Conservation (phyloP, 2,329 filamentous ascomycete genomes). For the Xylariales sp. region DNA sequence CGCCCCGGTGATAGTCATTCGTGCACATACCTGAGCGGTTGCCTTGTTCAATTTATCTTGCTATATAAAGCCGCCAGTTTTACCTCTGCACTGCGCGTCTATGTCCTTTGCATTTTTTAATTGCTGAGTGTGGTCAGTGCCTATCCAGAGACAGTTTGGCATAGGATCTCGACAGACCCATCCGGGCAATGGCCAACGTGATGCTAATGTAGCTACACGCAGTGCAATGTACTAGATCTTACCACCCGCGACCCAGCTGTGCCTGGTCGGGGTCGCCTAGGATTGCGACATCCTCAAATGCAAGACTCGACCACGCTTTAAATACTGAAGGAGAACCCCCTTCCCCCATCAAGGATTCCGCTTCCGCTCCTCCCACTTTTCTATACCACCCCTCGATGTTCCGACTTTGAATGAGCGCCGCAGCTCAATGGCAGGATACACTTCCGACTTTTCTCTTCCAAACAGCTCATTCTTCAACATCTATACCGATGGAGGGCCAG, state of each 20-base stretch:
- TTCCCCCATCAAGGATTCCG: constrained; percentile 4
- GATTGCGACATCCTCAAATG: constrained; percentile 6
- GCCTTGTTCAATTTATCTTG: constrained; percentile 19
- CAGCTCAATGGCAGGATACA: constrained; percentile 48
- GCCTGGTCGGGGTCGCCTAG: constrained; percentile 23
- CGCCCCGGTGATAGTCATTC: constrained; percentile 19
- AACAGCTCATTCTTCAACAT: constrained; percentile 50
- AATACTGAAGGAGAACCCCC: constrained; percentile 3
- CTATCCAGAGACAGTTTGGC: constrained; percentile 12
- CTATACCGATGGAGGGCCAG: constrained; percentile 41
- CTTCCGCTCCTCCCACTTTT: constrained; percentile 11
- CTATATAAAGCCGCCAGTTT: constrained; percentile 14
- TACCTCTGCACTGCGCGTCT: constrained; percentile 4
- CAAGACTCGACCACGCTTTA: too few relatives aligned
- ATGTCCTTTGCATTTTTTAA: constrained; percentile 4
- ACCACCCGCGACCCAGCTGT: constrained; percentile 24
- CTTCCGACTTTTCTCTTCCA: constrained; percentile 39
- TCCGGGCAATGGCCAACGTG: too few relatives aligned
- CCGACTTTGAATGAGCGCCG: constrained; percentile 23
- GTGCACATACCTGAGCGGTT: too few relatives aligned
- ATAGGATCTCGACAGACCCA: constrained; percentile 8
- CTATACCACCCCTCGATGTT: constrained; percentile 19
- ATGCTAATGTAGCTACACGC: too few relatives aligned
- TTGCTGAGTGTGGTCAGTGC: constrained; percentile 25
- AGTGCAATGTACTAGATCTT: constrained; percentile 34